Evolutionary conservation across 441 rosid species (phyloP), one percentile per base, ranked within the genome.

Genomic region (Cnidoscolus chayamansa): DNA sequence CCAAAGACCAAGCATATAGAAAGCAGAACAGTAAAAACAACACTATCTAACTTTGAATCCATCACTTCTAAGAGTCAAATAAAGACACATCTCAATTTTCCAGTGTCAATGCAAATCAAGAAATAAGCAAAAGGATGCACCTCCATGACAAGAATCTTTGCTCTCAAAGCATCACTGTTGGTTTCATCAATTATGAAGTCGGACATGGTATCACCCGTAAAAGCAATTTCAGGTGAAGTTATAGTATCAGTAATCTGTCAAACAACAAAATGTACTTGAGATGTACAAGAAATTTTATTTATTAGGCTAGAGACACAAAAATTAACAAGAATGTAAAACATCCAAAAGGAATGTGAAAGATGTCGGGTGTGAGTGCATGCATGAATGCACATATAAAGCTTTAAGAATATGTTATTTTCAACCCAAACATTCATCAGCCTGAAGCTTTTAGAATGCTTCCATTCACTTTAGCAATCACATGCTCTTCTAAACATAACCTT

Each of bases 101-200:
- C 16, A 63, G 50, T n/a, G 67, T 43, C 51, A 63, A 63, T 2
- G 10, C 37, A 59, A 15, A 40, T 65, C 50, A 63, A 72, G 19
- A 50, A 25, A 58, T 30, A 37, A 62, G 37, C 15, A 70, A 54
- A 73, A 59, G 59, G 58, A 71, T 60, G 68, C 81, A 90, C 97
- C 98, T 94, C 98, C 87, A 92, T 79, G 63, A 90, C 89, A 49
- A 94, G 93, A 89, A 94, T 75, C 76, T 68, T 90, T 70, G 98
- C 94, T 75, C 78, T 86, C 83, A 94, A 76, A 78, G 82, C 96
- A 84, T 94, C 96, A n/a, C 13, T 66, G 63, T 94, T 94, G 56
- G 51, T 66, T 62, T 86, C 85, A 72, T 92, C 93, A 59, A 74
- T 71, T 65, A 94, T 81, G 76, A 92, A 92, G 81, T 94, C 94